Conservation (phyloP, 2,329 filamentous ascomycete species). For the Trichoderma asperellum region DNA sequence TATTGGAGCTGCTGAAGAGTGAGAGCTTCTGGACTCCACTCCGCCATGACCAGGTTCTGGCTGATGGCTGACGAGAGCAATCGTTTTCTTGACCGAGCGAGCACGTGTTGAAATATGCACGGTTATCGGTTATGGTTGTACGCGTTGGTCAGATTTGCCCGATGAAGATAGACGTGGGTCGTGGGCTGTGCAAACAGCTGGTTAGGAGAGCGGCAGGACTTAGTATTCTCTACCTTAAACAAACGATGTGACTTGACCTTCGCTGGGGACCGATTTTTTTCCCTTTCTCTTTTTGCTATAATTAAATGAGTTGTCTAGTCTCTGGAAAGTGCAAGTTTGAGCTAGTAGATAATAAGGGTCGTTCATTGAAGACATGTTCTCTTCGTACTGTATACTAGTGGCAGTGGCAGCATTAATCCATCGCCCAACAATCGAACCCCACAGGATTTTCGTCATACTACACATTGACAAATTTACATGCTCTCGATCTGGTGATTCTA, state of each 20-base stretch:
- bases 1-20: background rate
- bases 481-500: background rate
- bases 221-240: background rate
- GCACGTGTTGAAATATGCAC: background rate
- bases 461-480: background rate
- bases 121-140: too few species aligned
- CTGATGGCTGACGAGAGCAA: background rate
- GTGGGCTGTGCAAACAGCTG: background rate
- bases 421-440: background rate
- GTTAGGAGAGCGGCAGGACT: background rate
- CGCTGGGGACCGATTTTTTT: background rate
- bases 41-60: background rate
- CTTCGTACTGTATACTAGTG: background rate
- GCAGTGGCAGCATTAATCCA: background rate
- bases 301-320: too few species aligned
- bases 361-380: background rate
- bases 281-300: background rate
- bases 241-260: background rate
- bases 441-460: conserved; percentile 1
- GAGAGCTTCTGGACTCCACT: background rate
- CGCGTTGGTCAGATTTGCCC: background rate
- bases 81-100: background rate
- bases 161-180: background rate
- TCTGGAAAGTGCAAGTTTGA: background rate
- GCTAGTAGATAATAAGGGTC: too few species aligned